Evolutionary conservation across 2,329 filamentous ascomycete species (phyloP).

Genomic region (Chrysoporthe deuterocubensis): DNA sequence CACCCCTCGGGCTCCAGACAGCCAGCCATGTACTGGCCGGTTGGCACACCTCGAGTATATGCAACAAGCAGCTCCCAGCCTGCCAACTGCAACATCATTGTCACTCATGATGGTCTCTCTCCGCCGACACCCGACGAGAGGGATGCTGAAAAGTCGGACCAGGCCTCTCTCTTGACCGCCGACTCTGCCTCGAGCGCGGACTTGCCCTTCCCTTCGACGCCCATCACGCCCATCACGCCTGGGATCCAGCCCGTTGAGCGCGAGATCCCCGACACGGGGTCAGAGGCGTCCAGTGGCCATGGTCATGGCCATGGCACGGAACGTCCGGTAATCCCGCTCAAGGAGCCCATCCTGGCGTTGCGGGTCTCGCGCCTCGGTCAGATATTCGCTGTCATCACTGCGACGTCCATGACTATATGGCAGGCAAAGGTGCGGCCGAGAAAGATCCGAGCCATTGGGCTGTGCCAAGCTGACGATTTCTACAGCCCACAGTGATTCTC

Average conservation of each 20-base stretch:
- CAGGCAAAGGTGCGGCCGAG: conserved; percentile 76
- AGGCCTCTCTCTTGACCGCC: conserved; percentile 31
- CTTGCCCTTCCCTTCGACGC: conserved; percentile 41
- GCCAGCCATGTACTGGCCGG: conserved; percentile 84
- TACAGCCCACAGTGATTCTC: conserved; percentile 83
- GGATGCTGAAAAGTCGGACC: conserved; percentile 36
- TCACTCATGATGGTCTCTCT: conserved; percentile 64
- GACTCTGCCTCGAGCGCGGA: conserved; percentile 38
- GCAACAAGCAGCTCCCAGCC: conserved; percentile 71
- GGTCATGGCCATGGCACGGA: conserved; percentile 31
- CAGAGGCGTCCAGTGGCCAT: conserved; percentile 34
- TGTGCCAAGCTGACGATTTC: conserved; percentile 24
- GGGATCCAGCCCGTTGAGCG: conserved; percentile 64
- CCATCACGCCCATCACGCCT: conserved; percentile 58
- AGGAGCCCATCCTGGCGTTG: conserved; percentile 73
- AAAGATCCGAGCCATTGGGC: conserved; percentile 26
- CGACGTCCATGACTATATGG: conserved; percentile 89
- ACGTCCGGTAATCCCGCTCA: conserved; percentile 47
- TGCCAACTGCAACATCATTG: conserved; percentile 52
- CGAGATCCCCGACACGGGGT: conserved; percentile 45
- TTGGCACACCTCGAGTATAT: conserved; percentile 82
- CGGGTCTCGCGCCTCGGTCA: conserved; percentile 79
- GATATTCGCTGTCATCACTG: conserved; percentile 84
- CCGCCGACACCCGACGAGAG: conserved; percentile 37
- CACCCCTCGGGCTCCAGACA: conserved; percentile 34